Percentiles rank a stretch among this genome's conserved stretches.
Evolutionary conservation across 345 rosid species (phyloP).

Genomic region (Microcos paniculata): DNA sequence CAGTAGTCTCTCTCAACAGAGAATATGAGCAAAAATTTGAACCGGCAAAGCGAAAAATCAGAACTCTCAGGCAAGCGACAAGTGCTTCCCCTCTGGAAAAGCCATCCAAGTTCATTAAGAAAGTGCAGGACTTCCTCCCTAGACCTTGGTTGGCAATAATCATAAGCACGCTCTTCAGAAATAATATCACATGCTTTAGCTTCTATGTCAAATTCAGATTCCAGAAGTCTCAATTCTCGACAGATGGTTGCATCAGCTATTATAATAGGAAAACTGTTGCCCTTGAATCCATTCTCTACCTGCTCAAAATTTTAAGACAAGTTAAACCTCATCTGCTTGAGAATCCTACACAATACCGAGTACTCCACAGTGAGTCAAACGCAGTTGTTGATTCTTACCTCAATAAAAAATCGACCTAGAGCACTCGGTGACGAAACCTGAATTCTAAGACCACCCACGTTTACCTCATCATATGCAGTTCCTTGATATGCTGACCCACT

Average conservation of each 20-base stretch:
- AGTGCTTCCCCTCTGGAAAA: slow-evolving; percentile 59
- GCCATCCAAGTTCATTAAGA: slow-evolving; percentile 94
- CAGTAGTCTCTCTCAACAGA: slow-evolving; percentile 77
- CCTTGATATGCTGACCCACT: slow-evolving; percentile 30
- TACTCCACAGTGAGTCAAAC: background rate
- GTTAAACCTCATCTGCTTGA: background rate
- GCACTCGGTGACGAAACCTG: slow-evolving; percentile 32
- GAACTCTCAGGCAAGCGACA: slow-evolving; percentile 32
- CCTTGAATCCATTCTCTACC: slow-evolving; percentile 91
- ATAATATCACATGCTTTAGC: slow-evolving; percentile 32
- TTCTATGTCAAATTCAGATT: slow-evolving; percentile 56
- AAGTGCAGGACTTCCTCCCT: slow-evolving; percentile 70
- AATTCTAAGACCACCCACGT: slow-evolving; percentile 49
- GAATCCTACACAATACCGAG: slow-evolving; percentile 1
- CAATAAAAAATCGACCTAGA: slow-evolving; percentile 81
- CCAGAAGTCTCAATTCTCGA: slow-evolving; percentile 71
- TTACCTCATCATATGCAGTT: slow-evolving; percentile 53
- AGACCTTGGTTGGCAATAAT: slow-evolving; percentile 44
- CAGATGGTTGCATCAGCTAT: slow-evolving; percentile 78
- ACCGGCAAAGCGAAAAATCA: slow-evolving; percentile 54
- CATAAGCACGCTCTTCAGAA: slow-evolving; percentile 44
- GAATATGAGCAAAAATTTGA: slow-evolving; percentile 67
- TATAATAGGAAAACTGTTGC: slow-evolving; percentile 78
- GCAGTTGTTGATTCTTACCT: slow-evolving; percentile 42
- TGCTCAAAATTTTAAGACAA: slow-evolving; percentile 30